Evolutionary conservation across 306 rosid species (phyloP), one percentile per base, ranked within the genome.

Genomic region (Dryas drummondii): DNA sequence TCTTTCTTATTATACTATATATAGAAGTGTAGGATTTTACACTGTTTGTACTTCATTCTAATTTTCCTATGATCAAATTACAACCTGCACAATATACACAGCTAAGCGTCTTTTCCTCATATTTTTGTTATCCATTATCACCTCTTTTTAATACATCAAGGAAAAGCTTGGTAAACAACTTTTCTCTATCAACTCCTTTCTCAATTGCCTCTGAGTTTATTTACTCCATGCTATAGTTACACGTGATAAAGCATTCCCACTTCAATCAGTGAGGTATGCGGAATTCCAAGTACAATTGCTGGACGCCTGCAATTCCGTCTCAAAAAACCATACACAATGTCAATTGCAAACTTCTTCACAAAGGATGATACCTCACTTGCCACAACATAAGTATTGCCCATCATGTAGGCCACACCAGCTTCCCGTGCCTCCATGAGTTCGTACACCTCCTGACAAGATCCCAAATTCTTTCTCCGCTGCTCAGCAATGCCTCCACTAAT

Each of bases 351-450:
- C 71, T 74, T 74, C 64, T 74, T 74, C 63, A 74, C 50, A 63
- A 64, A 74, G 1, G 78, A 62, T 0, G 78, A 74, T 14, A 53
- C 9, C n/a, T 53, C 47, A 51, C 78, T 65, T 5, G 78, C 78
- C 78, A 52, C 52, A 42, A 74, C 64, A 64, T 52, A 13, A 52
- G 62, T 57, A 52, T 64, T 74, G 13, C 78, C 78, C 45, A 52
- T 64, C 78, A 74, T 64, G 78, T 74, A 74, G 19, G 71, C 71
- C 64, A 74, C 54, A 52, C 78, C 71, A 74, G 78, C 54, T 74
- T 74, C 78, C 44, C 27, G 3, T 11, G 71, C 71, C 62, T 74
- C 78, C 64, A n/a, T 64, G 54, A 74, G 78, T 8, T 51, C 5
- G 37, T 51, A 14, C 71, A 64, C 37, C 52, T 66, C 62, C 52